Conservation (phyloP, 2,329 filamentous ascomycete genomes). For the Epichloe sibirici region DNA sequence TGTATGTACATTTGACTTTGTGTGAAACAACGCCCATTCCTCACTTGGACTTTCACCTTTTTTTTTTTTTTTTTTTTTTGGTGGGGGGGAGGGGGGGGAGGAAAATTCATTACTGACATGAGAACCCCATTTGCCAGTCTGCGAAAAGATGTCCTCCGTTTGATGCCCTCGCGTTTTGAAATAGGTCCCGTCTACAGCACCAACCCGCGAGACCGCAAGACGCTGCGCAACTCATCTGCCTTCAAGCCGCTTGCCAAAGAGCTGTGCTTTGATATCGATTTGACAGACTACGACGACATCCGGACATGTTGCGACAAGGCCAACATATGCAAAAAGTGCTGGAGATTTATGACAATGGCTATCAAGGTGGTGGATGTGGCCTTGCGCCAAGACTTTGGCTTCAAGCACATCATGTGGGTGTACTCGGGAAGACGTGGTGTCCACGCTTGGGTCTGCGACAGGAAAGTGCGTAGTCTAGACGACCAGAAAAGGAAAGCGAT, state of each 20-base stretch:
- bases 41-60: background rate
- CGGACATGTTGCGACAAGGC: slow-evolving; percentile 90
- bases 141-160: slow-evolving; percentile 78
- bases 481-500: slow-evolving; percentile 78
- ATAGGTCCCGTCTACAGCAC: slow-evolving; percentile 95
- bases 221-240: slow-evolving; percentile 62
- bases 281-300: slow-evolving; percentile 97
- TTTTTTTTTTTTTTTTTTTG: no score
- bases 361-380: slow-evolving; percentile 86
- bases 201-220: slow-evolving; percentile 89
- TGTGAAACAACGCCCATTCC: background rate
- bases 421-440: slow-evolving; percentile 94
- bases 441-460: slow-evolving; percentile 97
- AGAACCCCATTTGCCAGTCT: slow-evolving; percentile 37
- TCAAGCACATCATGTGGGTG: slow-evolving; percentile 95
- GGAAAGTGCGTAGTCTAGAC: slow-evolving; percentile 69
- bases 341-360: slow-evolving; percentile 95
- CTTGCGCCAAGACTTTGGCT: slow-evolving; percentile 87
- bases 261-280: slow-evolving; percentile 96
- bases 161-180: slow-evolving; percentile 90
- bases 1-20: slow-evolving; percentile 22
- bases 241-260: slow-evolving; percentile 89
- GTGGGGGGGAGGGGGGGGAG: background rate
- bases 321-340: slow-evolving; percentile 88
- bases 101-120: slow-evolving; percentile 2